Percentiles rank a stretch among this genome's conserved stretches.
phyloP scores from a whole-genome alignment of 441 rosid species.

The Pelargonium myrrhifolium region DNA sequence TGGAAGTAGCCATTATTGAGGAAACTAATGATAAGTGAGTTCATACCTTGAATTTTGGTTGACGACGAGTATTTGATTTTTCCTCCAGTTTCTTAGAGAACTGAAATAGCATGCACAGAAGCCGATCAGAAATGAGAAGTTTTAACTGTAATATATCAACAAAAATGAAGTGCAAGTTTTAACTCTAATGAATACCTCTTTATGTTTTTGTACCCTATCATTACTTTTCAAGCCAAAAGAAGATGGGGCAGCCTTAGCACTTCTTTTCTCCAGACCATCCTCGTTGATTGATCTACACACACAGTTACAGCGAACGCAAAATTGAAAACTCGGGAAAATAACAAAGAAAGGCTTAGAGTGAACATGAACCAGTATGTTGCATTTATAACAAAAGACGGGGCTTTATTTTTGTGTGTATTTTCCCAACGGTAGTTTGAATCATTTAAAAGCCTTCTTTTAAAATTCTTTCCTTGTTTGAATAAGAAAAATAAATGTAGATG shows the following conservation, averaged over 20 bases:
- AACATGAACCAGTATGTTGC: not conserved
- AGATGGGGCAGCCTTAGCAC: constrained; percentile 46
- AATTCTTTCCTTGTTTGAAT: constrained; percentile 2
- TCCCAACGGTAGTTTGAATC: no score
- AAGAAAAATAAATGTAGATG: not conserved
- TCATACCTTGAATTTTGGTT: constrained; percentile 51
- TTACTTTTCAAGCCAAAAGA: constrained; percentile 42
- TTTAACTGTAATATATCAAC: constrained; percentile 12
- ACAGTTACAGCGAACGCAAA: constrained; percentile 17
- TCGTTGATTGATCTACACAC: constrained; percentile 47
- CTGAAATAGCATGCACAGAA: constrained; percentile 28
- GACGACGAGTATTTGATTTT: constrained; percentile 35
- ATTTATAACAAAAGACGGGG: not conserved
- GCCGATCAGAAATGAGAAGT: constrained; percentile 14
- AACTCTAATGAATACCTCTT: constrained; percentile 39
- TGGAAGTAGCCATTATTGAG: not conserved
- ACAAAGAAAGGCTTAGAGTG: not conserved
- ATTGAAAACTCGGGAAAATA: constrained; percentile 11
- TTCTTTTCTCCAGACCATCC: constrained; percentile 42
- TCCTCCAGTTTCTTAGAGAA: constrained; percentile 38
- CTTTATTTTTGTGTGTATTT: no score
- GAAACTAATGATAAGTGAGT: not conserved
- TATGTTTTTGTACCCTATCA: constrained; percentile 37
- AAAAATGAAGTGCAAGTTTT: constrained; percentile 1
- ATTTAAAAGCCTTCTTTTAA: not conserved